Percentiles rank a stretch among this genome's conserved stretches.
Evolutionary conservation across 768 basidiomycete genomes (phyloP).

Genomic region (Pleurotus tuber-regium): DNA sequence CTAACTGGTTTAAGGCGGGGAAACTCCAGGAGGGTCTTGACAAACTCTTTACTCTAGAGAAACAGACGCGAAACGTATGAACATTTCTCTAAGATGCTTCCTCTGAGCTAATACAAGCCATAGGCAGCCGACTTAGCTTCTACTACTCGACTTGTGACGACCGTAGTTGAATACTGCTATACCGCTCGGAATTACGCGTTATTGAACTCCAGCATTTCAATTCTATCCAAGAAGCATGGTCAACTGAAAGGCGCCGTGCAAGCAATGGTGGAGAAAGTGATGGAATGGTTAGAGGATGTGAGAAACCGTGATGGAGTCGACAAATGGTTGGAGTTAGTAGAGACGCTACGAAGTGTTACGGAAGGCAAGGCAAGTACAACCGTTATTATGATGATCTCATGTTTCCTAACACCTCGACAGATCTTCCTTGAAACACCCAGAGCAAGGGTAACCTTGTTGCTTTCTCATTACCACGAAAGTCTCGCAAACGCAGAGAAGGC

Average conservation of each 20-base stretch:
- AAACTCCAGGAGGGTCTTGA: constrained; percentile 86
- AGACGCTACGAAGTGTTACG: constrained; percentile 87
- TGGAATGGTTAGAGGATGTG: constrained; percentile 79
- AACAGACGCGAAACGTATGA: constrained; percentile 92
- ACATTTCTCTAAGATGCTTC: neutral
- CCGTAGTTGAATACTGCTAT: constrained; percentile 70
- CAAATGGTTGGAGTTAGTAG: constrained; percentile 84
- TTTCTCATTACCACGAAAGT: constrained; percentile 83
- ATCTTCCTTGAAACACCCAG: constrained; percentile 96
- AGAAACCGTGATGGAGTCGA: constrained; percentile 63
- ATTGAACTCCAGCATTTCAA: constrained; percentile 65
- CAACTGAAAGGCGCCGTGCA: constrained; percentile 90
- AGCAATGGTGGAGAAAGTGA: constrained; percentile 85
- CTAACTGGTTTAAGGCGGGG: constrained; percentile 51
- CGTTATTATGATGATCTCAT: too few species aligned
- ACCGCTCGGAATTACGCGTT: constrained; percentile 65
- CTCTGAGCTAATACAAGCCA: constrained; percentile 3
- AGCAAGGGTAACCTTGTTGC: constrained; percentile 87
- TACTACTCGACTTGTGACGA: constrained; percentile 83
- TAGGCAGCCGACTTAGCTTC: constrained; percentile 92
- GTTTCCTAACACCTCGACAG: constrained; percentile 34
- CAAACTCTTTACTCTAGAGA: constrained; percentile 86
- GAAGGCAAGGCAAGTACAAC: constrained; percentile 83
- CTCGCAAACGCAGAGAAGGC: constrained; percentile 47
- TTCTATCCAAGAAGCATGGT: constrained; percentile 93